Evolutionary conservation across 148 eudicot species (phyloP).

Genomic region (Hydrangea macrophylla): DNA sequence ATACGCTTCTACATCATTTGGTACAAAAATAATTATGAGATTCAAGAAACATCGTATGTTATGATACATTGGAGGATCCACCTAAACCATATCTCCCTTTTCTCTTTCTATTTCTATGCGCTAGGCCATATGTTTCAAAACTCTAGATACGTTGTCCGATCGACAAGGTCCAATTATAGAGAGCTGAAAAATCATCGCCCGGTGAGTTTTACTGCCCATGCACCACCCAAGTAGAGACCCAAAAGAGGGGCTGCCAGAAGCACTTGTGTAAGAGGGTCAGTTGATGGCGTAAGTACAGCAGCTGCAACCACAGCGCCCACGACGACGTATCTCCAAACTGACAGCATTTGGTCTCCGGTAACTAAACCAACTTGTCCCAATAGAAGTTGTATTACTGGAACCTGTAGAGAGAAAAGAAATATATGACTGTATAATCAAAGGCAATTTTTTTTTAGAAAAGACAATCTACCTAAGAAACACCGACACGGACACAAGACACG

Average conservation of each 20-base stretch:
- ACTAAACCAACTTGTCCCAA: constrained; percentile 90
- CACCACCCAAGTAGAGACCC: constrained; percentile 96
- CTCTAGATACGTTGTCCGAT: background rate
- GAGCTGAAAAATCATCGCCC: constrained; percentile 38
- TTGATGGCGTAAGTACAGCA: constrained; percentile 93
- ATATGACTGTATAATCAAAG: background rate
- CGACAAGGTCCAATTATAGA: background rate
- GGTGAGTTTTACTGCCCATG: constrained; percentile 70
- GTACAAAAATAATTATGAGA: background rate
- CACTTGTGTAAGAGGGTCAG: constrained; percentile 93
- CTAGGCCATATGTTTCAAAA: background rate
- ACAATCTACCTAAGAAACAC: too few relatives aligned
- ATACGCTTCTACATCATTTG: background rate
- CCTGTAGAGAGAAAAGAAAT: constrained; percentile 40
- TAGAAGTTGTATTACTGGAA: constrained; percentile 85
- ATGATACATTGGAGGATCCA: background rate
- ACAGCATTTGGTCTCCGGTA: constrained; percentile 91
- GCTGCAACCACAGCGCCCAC: constrained; percentile 95
- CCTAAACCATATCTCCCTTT: too few relatives aligned
- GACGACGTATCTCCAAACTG: constrained; percentile 97
- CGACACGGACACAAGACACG: too few relatives aligned
- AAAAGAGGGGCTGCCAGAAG: constrained; percentile 93
- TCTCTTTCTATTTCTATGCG: background rate
- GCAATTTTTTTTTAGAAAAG: too few relatives aligned
- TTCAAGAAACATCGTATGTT: too few relatives aligned